Percentiles rank a stretch among this genome's conserved stretches.
Evolutionary conservation across 306 rosid species (phyloP).

Genomic region (Mucuna pruriens): DNA sequence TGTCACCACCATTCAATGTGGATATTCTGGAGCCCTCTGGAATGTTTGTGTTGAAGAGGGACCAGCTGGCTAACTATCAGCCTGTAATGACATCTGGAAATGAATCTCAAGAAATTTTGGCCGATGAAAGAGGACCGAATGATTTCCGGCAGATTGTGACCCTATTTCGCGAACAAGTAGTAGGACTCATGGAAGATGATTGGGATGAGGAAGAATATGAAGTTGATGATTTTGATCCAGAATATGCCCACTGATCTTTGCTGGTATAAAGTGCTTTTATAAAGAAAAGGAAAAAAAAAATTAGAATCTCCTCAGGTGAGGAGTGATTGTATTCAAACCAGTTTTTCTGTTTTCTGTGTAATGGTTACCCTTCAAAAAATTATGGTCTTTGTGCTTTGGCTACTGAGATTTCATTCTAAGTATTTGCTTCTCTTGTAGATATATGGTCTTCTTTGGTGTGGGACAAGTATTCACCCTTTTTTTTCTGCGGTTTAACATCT

Average conservation of each 20-base stretch:
- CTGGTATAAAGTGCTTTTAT: conserved; percentile 18
- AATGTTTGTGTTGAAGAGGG: conserved; percentile 57
- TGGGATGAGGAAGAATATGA: conserved; percentile 62
- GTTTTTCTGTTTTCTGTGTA: conserved; percentile 14
- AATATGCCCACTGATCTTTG: conserved; percentile 44
- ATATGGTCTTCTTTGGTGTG: conserved; percentile 1
- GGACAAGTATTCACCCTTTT: neutral
- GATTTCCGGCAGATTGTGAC: conserved; percentile 46
- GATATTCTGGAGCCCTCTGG: conserved; percentile 67
- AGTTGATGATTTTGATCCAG: conserved; percentile 60
- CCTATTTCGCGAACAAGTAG: conserved; percentile 45
- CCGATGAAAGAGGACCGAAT: conserved; percentile 33
- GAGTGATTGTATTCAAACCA: conserved; percentile 11
- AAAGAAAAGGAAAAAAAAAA: neutral
- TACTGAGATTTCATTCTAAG: conserved; percentile 28
- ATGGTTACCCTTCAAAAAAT: conserved; percentile 10
- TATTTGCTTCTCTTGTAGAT: conserved; percentile 11
- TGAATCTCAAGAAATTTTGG: conserved; percentile 15
- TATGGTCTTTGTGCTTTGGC: conserved; percentile 13
- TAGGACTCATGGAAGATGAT: conserved; percentile 35
- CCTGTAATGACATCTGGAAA: conserved; percentile 39
- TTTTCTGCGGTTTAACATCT: conserved; percentile 5
- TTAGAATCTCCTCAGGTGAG: conserved; percentile 17
- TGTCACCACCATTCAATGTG: conserved; percentile 68
- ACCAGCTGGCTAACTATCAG: conserved; percentile 36